Percentiles rank a stretch among this genome's conserved stretches.
phyloP scores from a whole-genome alignment of 2,329 filamentous ascomycete genomes.

The Tolypocladium ophioglossoides region DNA sequence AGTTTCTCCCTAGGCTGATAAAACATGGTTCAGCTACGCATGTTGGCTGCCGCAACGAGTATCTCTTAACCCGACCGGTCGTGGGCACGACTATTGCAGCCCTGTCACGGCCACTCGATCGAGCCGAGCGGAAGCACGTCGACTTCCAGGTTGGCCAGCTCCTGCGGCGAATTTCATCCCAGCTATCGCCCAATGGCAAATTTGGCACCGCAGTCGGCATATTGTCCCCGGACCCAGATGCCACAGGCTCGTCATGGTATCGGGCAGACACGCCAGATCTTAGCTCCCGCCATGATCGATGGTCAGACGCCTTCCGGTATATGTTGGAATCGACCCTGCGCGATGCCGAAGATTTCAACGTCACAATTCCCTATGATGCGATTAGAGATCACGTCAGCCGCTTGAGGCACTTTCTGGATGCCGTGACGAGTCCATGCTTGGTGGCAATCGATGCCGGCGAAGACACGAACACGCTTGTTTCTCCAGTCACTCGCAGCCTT shows the following conservation, averaged over 20 bases:
- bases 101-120: slow-evolving; percentile 21
- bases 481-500: neutral
- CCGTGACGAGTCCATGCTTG: slow-evolving; percentile 38
- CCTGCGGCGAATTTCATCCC: slow-evolving; percentile 29
- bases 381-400: slow-evolving; percentile 42
- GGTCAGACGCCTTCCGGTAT: slow-evolving; percentile 46
- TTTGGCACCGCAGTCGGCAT: slow-evolving; percentile 31
- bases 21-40: slow-evolving; percentile 21
- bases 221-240: slow-evolving; percentile 3
- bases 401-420: slow-evolving; percentile 38
- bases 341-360: slow-evolving; percentile 49
- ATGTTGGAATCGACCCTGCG: slow-evolving; percentile 45
- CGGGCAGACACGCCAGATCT: slow-evolving; percentile 14
- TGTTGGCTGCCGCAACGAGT: slow-evolving; percentile 22
- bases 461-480: slow-evolving; percentile 38
- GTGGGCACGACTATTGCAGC: slow-evolving; percentile 27
- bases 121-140: slow-evolving; percentile 23
- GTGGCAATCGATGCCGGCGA: slow-evolving; percentile 43
- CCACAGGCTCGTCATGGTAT: neutral
- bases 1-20: slow-evolving; percentile 29
- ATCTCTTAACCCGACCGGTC: slow-evolving; percentile 30
- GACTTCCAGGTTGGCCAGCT: slow-evolving; percentile 38
- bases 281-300: slow-evolving; percentile 22
- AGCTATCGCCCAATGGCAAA: slow-evolving; percentile 33
- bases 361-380: slow-evolving; percentile 45